Evolutionary conservation across 129 eudicot genomes (phyloP).

Genomic region (sunflower (Helianthus annuus)): DNA sequence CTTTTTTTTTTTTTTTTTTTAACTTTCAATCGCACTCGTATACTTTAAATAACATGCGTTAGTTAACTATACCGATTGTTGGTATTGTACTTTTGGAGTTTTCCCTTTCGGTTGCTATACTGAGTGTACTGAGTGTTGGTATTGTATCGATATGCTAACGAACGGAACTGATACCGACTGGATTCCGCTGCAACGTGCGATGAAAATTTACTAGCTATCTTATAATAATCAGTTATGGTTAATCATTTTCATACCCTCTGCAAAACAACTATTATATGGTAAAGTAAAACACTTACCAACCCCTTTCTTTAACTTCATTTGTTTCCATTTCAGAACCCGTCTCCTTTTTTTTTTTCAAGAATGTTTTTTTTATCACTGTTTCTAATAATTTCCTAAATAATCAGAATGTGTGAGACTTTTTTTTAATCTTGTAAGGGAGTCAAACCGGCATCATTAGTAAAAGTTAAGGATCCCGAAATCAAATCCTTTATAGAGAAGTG

Average conservation of each 20-base stretch:
- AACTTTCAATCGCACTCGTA: no score
- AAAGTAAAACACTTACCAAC: not conserved
- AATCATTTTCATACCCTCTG: not conserved
- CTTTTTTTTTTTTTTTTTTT: no score
- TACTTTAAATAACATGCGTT: no score
- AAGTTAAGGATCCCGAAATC: conserved; percentile 16
- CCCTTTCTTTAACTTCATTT: not conserved
- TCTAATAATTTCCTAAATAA: not conserved
- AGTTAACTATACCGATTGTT: no score
- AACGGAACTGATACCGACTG: no score
- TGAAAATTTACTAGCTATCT: no score
- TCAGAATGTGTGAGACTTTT: not conserved
- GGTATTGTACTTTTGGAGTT: no score
- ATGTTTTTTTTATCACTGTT: not conserved
- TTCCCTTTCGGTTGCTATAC: no score
- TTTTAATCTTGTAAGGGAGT: conserved; percentile 6
- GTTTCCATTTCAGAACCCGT: not conserved
- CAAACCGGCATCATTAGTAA: conserved; percentile 14
- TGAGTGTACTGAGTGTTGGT: no score
- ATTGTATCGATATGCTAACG: no score
- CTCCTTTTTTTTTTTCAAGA: not conserved
- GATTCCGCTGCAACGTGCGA: no score
- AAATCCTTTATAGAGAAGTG: conserved; percentile 14
- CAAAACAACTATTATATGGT: not conserved
- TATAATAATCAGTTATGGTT: not conserved